Percentiles rank a stretch among this genome's conserved stretches.
phyloP scores from a whole-genome alignment of 169 alveolate genomes.

The Theileria orientalis region DNA sequence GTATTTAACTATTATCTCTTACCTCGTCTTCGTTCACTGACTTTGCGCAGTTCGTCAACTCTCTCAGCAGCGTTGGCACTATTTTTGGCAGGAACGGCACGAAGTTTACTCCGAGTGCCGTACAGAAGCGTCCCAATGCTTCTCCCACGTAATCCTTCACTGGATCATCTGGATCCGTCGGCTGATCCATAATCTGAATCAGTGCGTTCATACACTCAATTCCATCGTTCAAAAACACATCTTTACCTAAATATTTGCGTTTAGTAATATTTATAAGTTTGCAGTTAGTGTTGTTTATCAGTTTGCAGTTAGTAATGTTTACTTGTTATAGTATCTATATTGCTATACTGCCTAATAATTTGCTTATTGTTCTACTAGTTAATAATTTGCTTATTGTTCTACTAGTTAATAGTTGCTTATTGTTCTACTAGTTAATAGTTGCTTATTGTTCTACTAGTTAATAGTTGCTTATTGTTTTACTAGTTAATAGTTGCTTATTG shows the following conservation, averaged over 20 bases:
- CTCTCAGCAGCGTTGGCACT: constrained; percentile 74
- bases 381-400: too few relatives aligned
- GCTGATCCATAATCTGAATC: constrained; percentile 76
- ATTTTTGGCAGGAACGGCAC: constrained; percentile 84
- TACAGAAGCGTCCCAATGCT: constrained; percentile 85
- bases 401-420: too few relatives aligned
- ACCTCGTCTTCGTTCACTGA: constrained; percentile 36
- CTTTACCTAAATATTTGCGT: constrained; percentile 38
- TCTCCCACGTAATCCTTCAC: constrained; percentile 84
- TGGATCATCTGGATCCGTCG: constrained; percentile 85
- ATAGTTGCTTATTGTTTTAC: too few relatives aligned
- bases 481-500: too few relatives aligned
- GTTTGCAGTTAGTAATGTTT: too few relatives aligned
- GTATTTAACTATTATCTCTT: too few relatives aligned
- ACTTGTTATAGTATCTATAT: too few relatives aligned
- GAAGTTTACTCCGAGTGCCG: constrained; percentile 83
- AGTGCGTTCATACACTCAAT: constrained; percentile 83
- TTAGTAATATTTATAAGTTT: neutral
- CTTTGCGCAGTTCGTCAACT: constrained; percentile 29
- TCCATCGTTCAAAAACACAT: constrained; percentile 78
- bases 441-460: too few relatives aligned
- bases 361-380: too few relatives aligned
- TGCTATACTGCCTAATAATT: too few relatives aligned
- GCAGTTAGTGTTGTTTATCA: too few relatives aligned
- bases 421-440: too few relatives aligned